Conservation (phyloP, 495 filamentous ascomycete genomes). For the Neurospora tetraspora region DNA sequence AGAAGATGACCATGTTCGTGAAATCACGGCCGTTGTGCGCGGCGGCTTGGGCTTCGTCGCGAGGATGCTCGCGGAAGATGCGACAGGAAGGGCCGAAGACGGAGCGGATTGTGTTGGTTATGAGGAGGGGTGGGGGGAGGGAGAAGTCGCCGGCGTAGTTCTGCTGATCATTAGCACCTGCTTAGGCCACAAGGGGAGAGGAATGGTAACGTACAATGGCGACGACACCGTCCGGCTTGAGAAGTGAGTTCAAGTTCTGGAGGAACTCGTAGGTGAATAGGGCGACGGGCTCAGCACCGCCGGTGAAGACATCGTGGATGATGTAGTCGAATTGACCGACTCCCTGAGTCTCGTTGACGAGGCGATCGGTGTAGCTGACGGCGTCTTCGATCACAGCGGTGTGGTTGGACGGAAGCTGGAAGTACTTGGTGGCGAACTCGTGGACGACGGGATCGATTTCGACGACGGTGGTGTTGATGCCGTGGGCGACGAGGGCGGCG, state of each 20-base stretch:
- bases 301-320: conserved; percentile 97
- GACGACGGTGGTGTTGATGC: conserved; percentile 83
- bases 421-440: conserved; percentile 71
- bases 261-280: conserved; percentile 86
- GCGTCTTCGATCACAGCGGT: conserved; percentile 76
- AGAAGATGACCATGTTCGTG: conserved; percentile 82
- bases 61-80: conserved; percentile 70
- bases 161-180: too few species aligned
- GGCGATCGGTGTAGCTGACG: conserved; percentile 55
- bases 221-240: conserved; percentile 71
- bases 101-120: conserved; percentile 59
- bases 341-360: conserved; percentile 21
- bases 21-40: conserved; percentile 50
- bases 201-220: conserved; percentile 72
- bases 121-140: conserved; percentile 56
- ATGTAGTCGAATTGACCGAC: conserved; percentile 72
- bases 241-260: conserved; percentile 49
- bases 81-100: conserved; percentile 64
- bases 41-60: conserved; percentile 28
- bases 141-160: conserved; percentile 94
- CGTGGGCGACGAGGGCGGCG: conserved; percentile 73
- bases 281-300: conserved; percentile 78
- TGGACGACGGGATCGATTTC: conserved; percentile 90
- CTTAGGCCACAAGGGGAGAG: too few species aligned
- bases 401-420: conserved; percentile 68